Percentiles rank a stretch among this genome's conserved stretches.
phyloP scores from a whole-genome alignment of 2,329 filamentous ascomycete species.

The Grosmannia serpens region DNA sequence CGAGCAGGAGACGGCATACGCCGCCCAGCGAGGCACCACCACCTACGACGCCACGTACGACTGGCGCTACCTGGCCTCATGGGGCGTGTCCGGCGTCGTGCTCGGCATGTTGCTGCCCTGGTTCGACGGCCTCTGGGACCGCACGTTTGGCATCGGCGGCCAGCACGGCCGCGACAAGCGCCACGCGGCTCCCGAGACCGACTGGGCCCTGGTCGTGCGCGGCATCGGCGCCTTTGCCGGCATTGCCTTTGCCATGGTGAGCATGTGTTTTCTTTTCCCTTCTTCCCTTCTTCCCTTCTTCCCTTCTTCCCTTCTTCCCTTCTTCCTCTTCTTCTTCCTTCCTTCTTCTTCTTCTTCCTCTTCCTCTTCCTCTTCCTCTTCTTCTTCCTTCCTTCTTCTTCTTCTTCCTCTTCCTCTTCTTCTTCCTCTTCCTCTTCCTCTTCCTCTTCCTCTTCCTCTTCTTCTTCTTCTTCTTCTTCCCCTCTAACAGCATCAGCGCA shows the following conservation, averaged over 20 bases:
- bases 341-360: not conserved
- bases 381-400: not conserved
- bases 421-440: not conserved
- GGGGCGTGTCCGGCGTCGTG: slow-evolving; percentile 69
- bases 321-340: not conserved
- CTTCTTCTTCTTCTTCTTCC: not conserved
- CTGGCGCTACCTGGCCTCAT: slow-evolving; percentile 64
- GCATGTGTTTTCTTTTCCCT: slow-evolving; percentile 21
- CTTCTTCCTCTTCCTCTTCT: not conserved
- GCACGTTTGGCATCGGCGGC: slow-evolving; percentile 24
- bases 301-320: not conserved
- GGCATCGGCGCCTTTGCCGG: slow-evolving; percentile 50
- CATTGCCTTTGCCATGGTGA: slow-evolving; percentile 62
- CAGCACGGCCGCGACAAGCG: slow-evolving; percentile 15
- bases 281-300: not conserved
- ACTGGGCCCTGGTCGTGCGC: slow-evolving; percentile 59
- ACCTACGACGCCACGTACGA: slow-evolving; percentile 21
- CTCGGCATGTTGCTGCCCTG: slow-evolving; percentile 74
- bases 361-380: not conserved
- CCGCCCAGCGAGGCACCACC: slow-evolving; percentile 2
- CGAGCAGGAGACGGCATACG: not conserved
- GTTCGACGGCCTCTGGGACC: slow-evolving; percentile 67
- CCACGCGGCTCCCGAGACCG: slow-evolving; percentile 35
- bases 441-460: not conserved
- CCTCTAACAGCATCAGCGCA: slow-evolving; percentile 47